A percentile compares a stretch with the other conserved stretches of the same genome.
Conservation (phyloP, 495 filamentous ascomycete genomes). For the Podospora conica region DNA sequence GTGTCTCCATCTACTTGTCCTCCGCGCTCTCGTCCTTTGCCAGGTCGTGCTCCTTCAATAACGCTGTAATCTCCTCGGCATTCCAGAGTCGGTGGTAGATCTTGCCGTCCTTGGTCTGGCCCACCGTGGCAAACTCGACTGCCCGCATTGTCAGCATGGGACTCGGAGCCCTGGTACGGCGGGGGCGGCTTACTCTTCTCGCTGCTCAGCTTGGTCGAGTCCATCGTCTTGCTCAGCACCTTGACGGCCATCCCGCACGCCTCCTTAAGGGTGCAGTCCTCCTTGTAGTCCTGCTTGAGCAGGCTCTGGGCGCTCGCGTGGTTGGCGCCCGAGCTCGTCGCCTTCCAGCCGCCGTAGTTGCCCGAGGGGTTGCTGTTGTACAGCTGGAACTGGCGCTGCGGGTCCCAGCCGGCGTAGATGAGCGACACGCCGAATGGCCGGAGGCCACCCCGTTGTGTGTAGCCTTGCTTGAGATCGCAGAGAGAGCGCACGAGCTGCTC, state of each 20-base stretch:
- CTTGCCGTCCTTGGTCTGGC: conserved; percentile 87
- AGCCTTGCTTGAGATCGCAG: conserved; percentile 98
- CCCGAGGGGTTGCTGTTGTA: conserved; percentile 99
- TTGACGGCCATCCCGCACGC: conserved; percentile 97
- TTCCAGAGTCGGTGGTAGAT: conserved; percentile 97
- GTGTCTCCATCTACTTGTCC: conserved; percentile 38
- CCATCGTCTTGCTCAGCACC: conserved; percentile 99
- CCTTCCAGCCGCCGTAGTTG: conserved; percentile 99
- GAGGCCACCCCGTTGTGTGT: conserved; percentile 97
- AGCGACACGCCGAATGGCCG: conserved; percentile 98
- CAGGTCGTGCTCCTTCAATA: conserved; percentile 91
- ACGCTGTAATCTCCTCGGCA: conserved; percentile 90
- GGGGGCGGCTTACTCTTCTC: conserved; percentile 75
- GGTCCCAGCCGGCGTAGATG: conserved; percentile 98
- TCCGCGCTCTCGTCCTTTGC: conserved; percentile 82
- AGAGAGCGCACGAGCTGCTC: conserved; percentile 95
- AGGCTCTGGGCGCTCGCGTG: conserved; percentile 96
- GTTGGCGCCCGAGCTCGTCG: conserved; percentile 94
- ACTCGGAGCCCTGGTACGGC: background rate
- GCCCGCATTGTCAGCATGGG: conserved; percentile 11
- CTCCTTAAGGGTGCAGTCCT: conserved; percentile 91
- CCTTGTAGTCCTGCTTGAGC: conserved; percentile 99
- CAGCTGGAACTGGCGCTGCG: conserved; percentile 91
- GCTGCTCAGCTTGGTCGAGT: conserved; percentile 94
- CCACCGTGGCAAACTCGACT: conserved; percentile 99